Percentiles rank a stretch among this genome's conserved stretches.
Conservation (phyloP, 2,329 filamentous ascomycete species). For the Onygenales sp. region DNA sequence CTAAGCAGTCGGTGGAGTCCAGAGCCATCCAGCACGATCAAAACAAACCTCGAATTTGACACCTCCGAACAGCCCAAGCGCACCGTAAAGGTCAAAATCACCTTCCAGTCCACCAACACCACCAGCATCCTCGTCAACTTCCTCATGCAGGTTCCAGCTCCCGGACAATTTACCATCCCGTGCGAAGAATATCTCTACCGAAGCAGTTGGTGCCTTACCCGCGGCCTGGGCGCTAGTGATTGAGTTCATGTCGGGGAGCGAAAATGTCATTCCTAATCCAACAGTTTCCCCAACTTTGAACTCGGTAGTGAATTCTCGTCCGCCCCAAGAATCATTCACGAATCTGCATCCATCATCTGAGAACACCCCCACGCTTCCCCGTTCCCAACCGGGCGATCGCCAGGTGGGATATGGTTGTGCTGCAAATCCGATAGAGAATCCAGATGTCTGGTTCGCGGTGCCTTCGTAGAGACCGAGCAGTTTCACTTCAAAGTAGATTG, state of each 20-base stretch:
- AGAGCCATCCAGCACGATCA: conserved; percentile 40
- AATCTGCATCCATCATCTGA: conserved; percentile 55
- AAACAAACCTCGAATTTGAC: conserved; percentile 51
- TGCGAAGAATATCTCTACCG: conserved; percentile 51
- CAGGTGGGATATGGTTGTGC: conserved; percentile 54
- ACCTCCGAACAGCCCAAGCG: conserved; percentile 52
- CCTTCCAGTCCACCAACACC: conserved; percentile 57
- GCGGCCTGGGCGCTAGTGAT: conserved; percentile 18
- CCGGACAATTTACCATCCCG: conserved; percentile 43
- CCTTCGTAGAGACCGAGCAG: conserved; percentile 35
- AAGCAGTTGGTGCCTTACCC: conserved; percentile 18
- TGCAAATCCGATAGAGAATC: conserved; percentile 50
- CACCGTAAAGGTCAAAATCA: conserved; percentile 54
- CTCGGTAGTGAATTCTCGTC: conserved; percentile 45
- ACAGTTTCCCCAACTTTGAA: conserved; percentile 47
- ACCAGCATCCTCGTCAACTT: conserved; percentile 48
- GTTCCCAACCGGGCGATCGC: conserved; percentile 55
- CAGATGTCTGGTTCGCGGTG: conserved; percentile 33
- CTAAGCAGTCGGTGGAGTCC: conserved; percentile 15
- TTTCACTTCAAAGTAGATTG: conserved; percentile 52
- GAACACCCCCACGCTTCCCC: conserved; percentile 51
- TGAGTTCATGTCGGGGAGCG: conserved; percentile 28
- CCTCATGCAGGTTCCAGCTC: conserved; percentile 52
- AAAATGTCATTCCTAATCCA: conserved; percentile 50
- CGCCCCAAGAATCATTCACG: conserved; percentile 53